These are phyloP conservation scores for Tuber calosporum DNA, from an alignment of 495 filamentous ascomycete species.

Conservation along the genomic window DNA sequence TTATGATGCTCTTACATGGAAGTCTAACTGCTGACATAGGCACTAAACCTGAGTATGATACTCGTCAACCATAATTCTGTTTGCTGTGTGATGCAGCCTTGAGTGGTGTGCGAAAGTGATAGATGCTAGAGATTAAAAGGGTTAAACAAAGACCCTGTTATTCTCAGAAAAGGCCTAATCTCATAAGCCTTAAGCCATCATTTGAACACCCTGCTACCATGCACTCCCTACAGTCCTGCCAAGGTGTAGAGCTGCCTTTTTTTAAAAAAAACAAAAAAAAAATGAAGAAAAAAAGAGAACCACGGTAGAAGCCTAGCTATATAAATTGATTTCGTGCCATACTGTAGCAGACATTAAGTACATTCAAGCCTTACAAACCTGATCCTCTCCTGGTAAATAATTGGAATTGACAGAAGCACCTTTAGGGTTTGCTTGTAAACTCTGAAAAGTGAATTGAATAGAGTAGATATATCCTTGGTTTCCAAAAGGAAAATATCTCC, in stretches of 20 bases:
- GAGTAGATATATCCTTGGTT: not conserved
- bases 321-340: not conserved
- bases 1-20: not conserved
- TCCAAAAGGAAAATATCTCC: not conserved
- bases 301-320: not conserved
- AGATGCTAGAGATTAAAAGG: not conserved
- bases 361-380: not conserved
- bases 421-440: not conserved
- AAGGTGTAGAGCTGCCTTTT: too few relatives aligned
- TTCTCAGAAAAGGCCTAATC: not conserved
- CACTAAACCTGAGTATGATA: not conserved
- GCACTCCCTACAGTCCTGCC: too few relatives aligned
- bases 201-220: not conserved
- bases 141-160: not conserved
- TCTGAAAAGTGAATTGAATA: not conserved
- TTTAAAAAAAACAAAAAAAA: too few relatives aligned
- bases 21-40: not conserved
- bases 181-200: not conserved
- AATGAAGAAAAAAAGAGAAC: too few relatives aligned
- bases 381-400: not conserved
- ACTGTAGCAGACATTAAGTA: not conserved
- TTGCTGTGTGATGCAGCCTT: too few relatives aligned
- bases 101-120: not conserved
- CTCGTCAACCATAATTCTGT: not conserved
- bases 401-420: not conserved